phyloP scores from a whole-genome alignment of 179 eudicot genomes.

The Spinacia oleracea region DNA sequence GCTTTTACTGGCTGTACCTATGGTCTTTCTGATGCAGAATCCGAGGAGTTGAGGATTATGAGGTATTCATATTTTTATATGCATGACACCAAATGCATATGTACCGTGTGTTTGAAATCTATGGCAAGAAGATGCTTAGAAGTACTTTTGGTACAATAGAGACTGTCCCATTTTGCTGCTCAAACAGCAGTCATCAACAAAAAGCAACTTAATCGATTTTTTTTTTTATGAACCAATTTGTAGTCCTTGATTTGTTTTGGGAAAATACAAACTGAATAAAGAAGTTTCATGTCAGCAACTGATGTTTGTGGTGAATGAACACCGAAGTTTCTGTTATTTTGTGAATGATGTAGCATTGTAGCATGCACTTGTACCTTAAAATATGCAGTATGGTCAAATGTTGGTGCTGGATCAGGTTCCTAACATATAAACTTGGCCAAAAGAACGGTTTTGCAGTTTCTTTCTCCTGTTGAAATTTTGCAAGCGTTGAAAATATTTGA shows the following conservation, averaged over 20 bases:
- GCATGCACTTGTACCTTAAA: background rate
- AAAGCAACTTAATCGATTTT: background rate
- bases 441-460: background rate
- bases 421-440: background rate
- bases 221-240: background rate
- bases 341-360: background rate
- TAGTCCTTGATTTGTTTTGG: background rate
- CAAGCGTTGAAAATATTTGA: too few relatives aligned
- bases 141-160: background rate
- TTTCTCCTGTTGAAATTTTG: background rate
- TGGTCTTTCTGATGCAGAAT: slow-evolving; percentile 83
- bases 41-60: slow-evolving; percentile 77
- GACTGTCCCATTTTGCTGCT: background rate
- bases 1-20: slow-evolving; percentile 92
- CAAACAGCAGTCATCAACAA: background rate
- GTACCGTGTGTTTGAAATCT: background rate
- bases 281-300: background rate
- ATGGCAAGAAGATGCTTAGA: background rate
- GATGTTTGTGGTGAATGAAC: background rate
- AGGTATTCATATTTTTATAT: slow-evolving; percentile 45
- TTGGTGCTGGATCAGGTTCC: background rate
- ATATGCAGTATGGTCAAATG: background rate
- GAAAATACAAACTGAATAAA: background rate
- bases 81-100: background rate
- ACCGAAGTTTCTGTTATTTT: background rate